Conservation (phyloP, 2,329 filamentous ascomycete genomes). For the Penicillium capsulatum region DNA sequence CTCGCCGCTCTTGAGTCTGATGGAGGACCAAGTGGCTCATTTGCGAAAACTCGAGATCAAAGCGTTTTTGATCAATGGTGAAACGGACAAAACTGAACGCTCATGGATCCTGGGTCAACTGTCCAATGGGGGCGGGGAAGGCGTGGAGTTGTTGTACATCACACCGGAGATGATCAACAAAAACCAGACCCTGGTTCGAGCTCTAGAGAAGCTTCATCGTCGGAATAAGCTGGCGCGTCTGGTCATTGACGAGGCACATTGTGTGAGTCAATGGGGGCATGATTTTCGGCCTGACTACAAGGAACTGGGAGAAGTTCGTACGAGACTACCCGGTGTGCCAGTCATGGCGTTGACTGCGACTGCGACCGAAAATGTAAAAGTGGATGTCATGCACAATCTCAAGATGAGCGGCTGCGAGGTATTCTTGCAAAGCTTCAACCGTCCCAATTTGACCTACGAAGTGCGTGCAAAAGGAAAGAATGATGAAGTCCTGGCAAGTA, state of each 20-base stretch:
- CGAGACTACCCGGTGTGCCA: constrained; percentile 71
- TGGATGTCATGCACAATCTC: constrained; percentile 89
- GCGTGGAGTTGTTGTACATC: constrained; percentile 85
- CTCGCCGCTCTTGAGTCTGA: constrained; percentile 89
- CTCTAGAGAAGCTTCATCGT: constrained; percentile 63
- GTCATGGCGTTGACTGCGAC: constrained; percentile 95
- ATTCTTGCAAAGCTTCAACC: constrained; percentile 92
- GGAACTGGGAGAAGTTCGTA: constrained; percentile 68
- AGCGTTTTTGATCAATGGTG: constrained; percentile 77
- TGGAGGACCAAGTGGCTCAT: constrained; percentile 94
- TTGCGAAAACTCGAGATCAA: constrained; percentile 69
- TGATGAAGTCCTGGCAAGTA: constrained; percentile 50
- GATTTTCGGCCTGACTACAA: constrained; percentile 98
- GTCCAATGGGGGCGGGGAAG: constrained; percentile 61
- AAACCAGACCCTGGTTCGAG: constrained; percentile 63
- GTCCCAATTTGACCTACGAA: constrained; percentile 90
- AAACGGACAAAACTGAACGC: constrained; percentile 61
- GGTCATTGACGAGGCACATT: constrained; percentile 98
- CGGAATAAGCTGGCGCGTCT: constrained; percentile 75
- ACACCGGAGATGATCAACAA: constrained; percentile 96
- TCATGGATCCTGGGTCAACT: constrained; percentile 63
- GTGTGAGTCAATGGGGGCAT: constrained; percentile 98
- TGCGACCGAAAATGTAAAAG: constrained; percentile 85
- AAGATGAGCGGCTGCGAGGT: constrained; percentile 71
- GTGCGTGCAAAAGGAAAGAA: constrained; percentile 67